These are phyloP conservation scores for Lactarius trivialis DNA, from an alignment of 768 basidiomycete genomes.

Conservation along the genomic window DNA sequence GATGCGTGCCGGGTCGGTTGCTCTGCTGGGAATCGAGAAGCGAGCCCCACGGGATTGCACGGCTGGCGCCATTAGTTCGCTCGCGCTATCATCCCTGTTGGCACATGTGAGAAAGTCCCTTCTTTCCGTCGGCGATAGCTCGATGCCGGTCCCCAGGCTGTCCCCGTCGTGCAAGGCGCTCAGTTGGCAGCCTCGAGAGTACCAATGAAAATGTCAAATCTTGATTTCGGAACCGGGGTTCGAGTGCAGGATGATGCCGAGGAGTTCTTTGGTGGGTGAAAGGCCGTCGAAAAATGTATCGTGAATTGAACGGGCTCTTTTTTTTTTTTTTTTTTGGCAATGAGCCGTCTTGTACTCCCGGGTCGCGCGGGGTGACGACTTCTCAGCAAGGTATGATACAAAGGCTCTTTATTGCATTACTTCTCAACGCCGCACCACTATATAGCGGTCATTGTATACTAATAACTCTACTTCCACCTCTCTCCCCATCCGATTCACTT, in stretches of 20 bases:
- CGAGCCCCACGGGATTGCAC: neutral
- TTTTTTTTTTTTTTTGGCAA: too few species aligned
- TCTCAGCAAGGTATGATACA: constrained; percentile 16
- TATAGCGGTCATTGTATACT: constrained; percentile 18
- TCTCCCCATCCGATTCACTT: neutral
- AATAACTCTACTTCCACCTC: constrained; percentile 16
- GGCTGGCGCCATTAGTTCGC: neutral
- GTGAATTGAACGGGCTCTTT: neutral
- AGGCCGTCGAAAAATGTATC: neutral
- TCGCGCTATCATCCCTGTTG: neutral
- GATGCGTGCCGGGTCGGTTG: neutral
- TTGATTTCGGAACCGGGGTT: neutral
- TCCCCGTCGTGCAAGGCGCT: too few species aligned
- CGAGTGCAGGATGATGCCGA: neutral
- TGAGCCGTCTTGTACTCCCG: neutral
- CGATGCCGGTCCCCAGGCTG: neutral
- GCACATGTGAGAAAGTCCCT: neutral
- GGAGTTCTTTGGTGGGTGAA: neutral
- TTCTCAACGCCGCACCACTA: constrained; percentile 22
- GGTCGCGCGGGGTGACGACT: too few species aligned
- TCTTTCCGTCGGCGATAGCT: neutral
- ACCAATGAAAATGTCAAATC: neutral
- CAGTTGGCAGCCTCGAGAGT: neutral
- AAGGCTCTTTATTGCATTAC: constrained; percentile 23
- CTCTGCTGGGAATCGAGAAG: neutral